Percentiles rank a stretch among this genome's conserved stretches.
phyloP scores from a whole-genome alignment of 1,139 yeast genomes.

The Sugiyamaella grinbergsii region DNA sequence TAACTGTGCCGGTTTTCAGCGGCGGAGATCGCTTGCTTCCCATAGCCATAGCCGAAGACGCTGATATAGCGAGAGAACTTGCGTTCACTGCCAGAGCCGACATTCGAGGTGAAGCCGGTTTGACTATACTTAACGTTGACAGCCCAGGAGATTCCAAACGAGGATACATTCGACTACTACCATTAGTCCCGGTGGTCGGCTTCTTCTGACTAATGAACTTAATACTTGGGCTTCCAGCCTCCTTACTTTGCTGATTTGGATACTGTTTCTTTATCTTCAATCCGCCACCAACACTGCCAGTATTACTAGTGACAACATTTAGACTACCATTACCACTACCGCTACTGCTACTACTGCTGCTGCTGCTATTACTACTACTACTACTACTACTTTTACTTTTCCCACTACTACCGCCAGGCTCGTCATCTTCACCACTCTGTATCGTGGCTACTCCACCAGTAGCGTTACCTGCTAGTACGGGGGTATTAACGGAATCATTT shows the following conservation, averaged over 20 bases:
- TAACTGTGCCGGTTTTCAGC: background rate
- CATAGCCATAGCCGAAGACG: constrained; percentile 15
- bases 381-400: constrained; percentile 23
- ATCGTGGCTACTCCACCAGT: constrained; percentile 26
- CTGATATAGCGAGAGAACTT: constrained; percentile 3
- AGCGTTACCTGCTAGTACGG: constrained; percentile 32
- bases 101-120: constrained; percentile 17
- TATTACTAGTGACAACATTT: background rate
- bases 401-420: constrained; percentile 36
- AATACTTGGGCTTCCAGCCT: background rate
- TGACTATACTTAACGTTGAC: constrained; percentile 8
- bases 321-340: constrained; percentile 8
- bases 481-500: constrained; percentile 35
- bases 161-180: background rate
- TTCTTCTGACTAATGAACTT: constrained; percentile 1
- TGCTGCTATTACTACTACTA: background rate
- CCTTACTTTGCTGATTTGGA: background rate
- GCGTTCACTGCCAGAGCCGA: constrained; percentile 13
- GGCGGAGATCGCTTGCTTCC: constrained; percentile 9
- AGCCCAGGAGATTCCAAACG: constrained; percentile 7
- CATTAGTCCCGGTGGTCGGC: background rate
- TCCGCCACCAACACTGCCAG: no score
- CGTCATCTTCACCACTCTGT: constrained; percentile 33
- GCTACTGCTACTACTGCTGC: background rate
- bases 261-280: background rate